These are phyloP conservation scores for Mortierella sp. DNA, from an alignment of 371 early-diverging fungal species.

Conservation along the genomic window DNA sequence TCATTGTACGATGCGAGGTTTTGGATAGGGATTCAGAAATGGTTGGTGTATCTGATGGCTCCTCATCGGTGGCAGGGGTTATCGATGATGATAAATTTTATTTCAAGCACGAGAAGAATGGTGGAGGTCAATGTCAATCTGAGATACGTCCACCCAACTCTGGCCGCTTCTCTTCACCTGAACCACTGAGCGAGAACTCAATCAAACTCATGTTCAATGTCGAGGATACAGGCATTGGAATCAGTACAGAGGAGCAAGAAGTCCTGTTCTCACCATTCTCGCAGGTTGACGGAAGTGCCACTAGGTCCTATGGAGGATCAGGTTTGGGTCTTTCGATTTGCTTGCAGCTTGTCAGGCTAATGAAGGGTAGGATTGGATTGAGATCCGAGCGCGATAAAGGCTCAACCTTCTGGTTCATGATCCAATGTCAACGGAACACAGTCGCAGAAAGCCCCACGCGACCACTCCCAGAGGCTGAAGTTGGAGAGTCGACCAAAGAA, in stretches of 20 bases:
- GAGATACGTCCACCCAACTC: slow-evolving; percentile 53
- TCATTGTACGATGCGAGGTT: slow-evolving; percentile 58
- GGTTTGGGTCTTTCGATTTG: slow-evolving; percentile 73
- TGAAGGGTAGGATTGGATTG: slow-evolving; percentile 67
- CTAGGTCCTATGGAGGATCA: slow-evolving; percentile 64
- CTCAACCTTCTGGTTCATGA: slow-evolving; percentile 59
- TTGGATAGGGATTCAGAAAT: slow-evolving; percentile 39
- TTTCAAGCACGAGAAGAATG: slow-evolving; percentile 49
- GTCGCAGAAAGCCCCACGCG: slow-evolving; percentile 13
- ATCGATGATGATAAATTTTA: slow-evolving; percentile 51
- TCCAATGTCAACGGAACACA: slow-evolving; percentile 41
- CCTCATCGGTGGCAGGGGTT: background rate
- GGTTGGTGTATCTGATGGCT: slow-evolving; percentile 4
- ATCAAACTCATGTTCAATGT: slow-evolving; percentile 57
- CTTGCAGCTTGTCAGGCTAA: slow-evolving; percentile 64
- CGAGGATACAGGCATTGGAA: slow-evolving; percentile 75
- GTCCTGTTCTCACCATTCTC: slow-evolving; percentile 72
- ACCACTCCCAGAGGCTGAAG: slow-evolving; percentile 19
- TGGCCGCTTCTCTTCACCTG: slow-evolving; percentile 51
- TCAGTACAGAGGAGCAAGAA: slow-evolving; percentile 64
- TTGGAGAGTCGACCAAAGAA: slow-evolving; percentile 45
- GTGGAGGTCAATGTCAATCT: slow-evolving; percentile 41
- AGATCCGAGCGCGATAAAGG: slow-evolving; percentile 54
- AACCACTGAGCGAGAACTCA: slow-evolving; percentile 47
- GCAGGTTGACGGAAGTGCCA: slow-evolving; percentile 72